Conservation (phyloP, 2,329 filamentous ascomycete species). For the Colletotrichum scovillei region DNA sequence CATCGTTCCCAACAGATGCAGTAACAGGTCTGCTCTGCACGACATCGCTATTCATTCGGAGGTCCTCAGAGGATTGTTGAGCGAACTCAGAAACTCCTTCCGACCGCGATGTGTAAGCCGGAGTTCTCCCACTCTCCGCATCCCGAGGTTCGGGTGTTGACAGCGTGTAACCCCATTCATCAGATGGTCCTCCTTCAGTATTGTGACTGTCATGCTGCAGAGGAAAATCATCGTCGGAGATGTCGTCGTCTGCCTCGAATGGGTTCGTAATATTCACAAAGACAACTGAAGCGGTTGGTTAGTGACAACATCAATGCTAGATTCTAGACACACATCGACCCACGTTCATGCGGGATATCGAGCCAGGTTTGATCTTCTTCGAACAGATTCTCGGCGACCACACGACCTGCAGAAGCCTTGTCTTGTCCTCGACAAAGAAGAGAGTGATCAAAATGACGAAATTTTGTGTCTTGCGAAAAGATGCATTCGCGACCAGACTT, state of each 20-base stretch:
- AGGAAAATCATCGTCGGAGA: background rate
- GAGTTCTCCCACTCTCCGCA: background rate
- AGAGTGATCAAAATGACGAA: background rate
- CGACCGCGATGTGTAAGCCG: no score
- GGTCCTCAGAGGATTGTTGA: no score
- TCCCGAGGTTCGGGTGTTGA: background rate
- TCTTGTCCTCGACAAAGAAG: background rate
- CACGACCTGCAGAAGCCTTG: background rate
- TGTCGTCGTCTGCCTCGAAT: background rate
- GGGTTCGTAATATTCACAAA: background rate
- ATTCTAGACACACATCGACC: background rate
- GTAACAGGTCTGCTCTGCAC: no score
- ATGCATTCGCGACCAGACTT: slow-evolving; percentile 35
- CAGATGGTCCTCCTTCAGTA: background rate
- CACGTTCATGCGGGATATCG: background rate
- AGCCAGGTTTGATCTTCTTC: background rate
- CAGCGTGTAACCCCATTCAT: background rate
- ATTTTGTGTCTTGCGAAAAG: slow-evolving; percentile 5
- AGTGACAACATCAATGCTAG: no score
- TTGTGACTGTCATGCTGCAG: background rate
- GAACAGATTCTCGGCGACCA: background rate
- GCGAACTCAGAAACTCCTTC: no score
- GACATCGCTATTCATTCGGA: no score
- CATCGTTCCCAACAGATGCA: no score
- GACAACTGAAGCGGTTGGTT: background rate